Evolutionary conservation across 352 stramenopile species (phyloP).

Genomic region (Pythium volutum): DNA sequence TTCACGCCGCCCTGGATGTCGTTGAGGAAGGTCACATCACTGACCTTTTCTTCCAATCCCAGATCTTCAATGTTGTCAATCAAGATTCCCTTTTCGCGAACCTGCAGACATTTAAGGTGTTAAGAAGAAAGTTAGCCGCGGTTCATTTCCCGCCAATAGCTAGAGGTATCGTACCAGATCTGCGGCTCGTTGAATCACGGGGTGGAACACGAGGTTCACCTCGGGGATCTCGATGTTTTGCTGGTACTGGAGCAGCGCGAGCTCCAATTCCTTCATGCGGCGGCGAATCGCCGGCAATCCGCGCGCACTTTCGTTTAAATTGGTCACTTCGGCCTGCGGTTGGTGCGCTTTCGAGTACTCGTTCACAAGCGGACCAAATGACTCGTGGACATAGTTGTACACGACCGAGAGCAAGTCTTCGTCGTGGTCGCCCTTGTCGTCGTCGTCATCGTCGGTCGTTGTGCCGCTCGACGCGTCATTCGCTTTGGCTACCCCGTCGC

Average conservation of each 20-base stretch:
- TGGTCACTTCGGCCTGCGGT: slow-evolving; percentile 62
- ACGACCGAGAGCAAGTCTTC: slow-evolving; percentile 75
- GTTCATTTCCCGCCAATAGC: not conserved
- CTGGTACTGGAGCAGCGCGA: slow-evolving; percentile 92
- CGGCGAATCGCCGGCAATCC: slow-evolving; percentile 85
- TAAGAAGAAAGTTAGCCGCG: not conserved
- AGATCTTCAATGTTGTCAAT: slow-evolving; percentile 80
- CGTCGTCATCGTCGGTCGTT: slow-evolving; percentile 57
- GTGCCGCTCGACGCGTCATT: slow-evolving; percentile 41
- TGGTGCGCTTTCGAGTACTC: slow-evolving; percentile 85
- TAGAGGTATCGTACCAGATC: slow-evolving; percentile 29
- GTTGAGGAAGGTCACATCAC: slow-evolving; percentile 84
- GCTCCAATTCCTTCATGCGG: slow-evolving; percentile 92
- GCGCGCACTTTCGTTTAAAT: slow-evolving; percentile 60
- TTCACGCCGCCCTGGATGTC: slow-evolving; percentile 89
- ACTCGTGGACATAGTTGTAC: slow-evolving; percentile 90
- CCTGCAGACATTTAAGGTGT: slow-evolving; percentile 14
- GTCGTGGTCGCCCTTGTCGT: slow-evolving; percentile 47
- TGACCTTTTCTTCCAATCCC: slow-evolving; percentile 76
- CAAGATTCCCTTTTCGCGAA: slow-evolving; percentile 67
- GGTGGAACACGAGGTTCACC: slow-evolving; percentile 88
- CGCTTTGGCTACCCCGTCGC: slow-evolving; percentile 28
- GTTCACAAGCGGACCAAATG: slow-evolving; percentile 81
- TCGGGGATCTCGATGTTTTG: slow-evolving; percentile 94
- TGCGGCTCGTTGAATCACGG: slow-evolving; percentile 80